Base-by-base conservation (phyloP, 129 eudicot genomes). In the Rutidosis leptorrhynchoides region DNA sequence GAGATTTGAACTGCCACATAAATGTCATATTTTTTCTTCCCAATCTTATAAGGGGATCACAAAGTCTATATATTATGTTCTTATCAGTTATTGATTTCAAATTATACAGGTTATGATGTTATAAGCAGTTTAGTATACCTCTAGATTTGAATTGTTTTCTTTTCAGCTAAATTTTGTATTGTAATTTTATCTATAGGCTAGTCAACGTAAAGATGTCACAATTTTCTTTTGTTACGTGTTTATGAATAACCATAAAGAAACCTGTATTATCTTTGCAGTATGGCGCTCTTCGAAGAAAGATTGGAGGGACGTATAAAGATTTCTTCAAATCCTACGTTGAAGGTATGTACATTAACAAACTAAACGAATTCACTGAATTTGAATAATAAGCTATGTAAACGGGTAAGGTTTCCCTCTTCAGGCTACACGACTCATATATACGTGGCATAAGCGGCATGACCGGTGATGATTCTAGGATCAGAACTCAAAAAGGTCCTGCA, bases 261-360 rank as follows among this genome's bases (percentile, higher is more conserved):
- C 12, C 14, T 24, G 15, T 7, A 62, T 30, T 49, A n/a, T 62
- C 8, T 29, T 25, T 69, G 70, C 74, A 92, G 98, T 93, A 93
- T 67, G 99, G 99, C 17, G 99, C 99, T 78, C 96, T 93, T 32
- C 67, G 99, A 80, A 93, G 99, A 79, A 93, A 93, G 76, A 93
- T 93, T 62, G 99, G 99, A 54, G 99, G 99, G 33, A 93, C 99
- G 3, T 93, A 93, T 77, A 89, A 93, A 71, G 99, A 93, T 73
- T 93, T 93, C 84, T 93, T 93, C 95, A 93, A 93, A 63, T 93
- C 99, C 15, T 93, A 93, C 30, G 83, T 93, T 33, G 99, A 93
- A 60, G 99, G 99, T 93, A 30, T 33, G 12, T 49, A 49, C n/a
- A 46, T 1, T 40, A 64, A 64, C 33, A 40, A 37, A 40, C 35